phyloP scores from a whole-genome alignment of 2,329 filamentous ascomycete genomes.

The Aspergillus oerlinghausenensis region DNA sequence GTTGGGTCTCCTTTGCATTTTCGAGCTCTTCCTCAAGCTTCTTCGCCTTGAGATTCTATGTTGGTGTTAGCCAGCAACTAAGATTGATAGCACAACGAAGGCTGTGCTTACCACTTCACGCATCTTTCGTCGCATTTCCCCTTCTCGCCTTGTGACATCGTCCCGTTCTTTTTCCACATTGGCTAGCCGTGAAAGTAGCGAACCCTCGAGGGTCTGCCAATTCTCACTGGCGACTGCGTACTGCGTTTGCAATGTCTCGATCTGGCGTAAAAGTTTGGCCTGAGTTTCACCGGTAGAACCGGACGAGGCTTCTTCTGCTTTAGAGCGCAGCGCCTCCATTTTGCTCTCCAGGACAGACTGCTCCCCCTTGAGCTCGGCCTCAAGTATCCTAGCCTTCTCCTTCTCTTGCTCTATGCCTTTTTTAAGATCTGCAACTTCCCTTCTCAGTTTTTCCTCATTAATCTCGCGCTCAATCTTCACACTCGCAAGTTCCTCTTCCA shows the following conservation, averaged over 20 bases:
- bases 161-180: slow-evolving; percentile 86
- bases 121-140: slow-evolving; percentile 82
- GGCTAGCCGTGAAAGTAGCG: slow-evolving; percentile 69
- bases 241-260: slow-evolving; percentile 92
- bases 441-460: slow-evolving; percentile 63
- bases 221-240: slow-evolving; percentile 93
- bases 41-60: slow-evolving; percentile 61
- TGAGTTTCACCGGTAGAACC: slow-evolving; percentile 77
- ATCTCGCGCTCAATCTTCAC: slow-evolving; percentile 72
- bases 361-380: slow-evolving; percentile 78
- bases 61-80: slow-evolving; percentile 3
- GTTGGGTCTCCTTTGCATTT: slow-evolving; percentile 45
- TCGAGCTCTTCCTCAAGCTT: slow-evolving; percentile 80
- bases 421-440: slow-evolving; percentile 65
- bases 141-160: slow-evolving; percentile 76
- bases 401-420: slow-evolving; percentile 69
- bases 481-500: slow-evolving; percentile 62
- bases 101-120: slow-evolving; percentile 66
- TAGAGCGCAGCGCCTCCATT: slow-evolving; percentile 77
- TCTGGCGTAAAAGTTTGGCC: slow-evolving; percentile 83
- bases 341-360: slow-evolving; percentile 75
- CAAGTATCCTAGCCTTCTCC: slow-evolving; percentile 63
- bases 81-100: neutral
- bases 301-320: slow-evolving; percentile 85
- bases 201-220: slow-evolving; percentile 94